phyloP scores from a whole-genome alignment of 148 eudicot species.

The Vaccinium darrowii region DNA sequence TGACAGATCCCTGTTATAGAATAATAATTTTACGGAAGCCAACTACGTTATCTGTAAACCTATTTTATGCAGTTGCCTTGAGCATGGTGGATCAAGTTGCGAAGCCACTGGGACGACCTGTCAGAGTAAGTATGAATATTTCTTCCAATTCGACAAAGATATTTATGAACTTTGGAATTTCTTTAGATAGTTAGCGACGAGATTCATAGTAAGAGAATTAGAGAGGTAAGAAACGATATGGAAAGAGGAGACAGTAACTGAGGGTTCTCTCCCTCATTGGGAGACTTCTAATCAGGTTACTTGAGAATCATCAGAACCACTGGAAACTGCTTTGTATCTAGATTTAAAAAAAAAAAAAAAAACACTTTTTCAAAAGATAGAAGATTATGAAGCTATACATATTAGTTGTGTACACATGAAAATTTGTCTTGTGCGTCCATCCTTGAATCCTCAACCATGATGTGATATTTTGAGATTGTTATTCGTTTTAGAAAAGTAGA shows the following conservation, averaged over 20 bases:
- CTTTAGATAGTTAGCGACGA: not conserved
- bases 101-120: constrained; percentile 92
- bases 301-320: not conserved
- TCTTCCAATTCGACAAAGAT: not conserved
- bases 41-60: constrained; percentile 16
- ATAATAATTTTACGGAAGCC: not conserved
- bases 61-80: constrained; percentile 68
- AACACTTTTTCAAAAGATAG: not conserved
- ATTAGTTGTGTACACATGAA: not conserved
- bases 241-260: not conserved
- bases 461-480: not conserved
- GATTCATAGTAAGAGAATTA: not conserved
- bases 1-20: not conserved
- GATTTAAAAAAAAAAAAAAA: not conserved
- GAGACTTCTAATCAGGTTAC: not conserved
- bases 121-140: constrained; percentile 49
- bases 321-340: not conserved
- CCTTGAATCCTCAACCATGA: not conserved
- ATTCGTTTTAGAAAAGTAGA: not conserved
- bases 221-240: not conserved
- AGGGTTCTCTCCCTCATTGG: not conserved
- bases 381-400: not conserved
- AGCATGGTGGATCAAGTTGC: constrained; percentile 97
- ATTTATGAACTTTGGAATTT: not conserved
- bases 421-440: not conserved